Evolutionary conservation across 1,284 basidiomycete genomes (phyloP).

Genomic region (Cryptococcus deneoformans): DNA sequence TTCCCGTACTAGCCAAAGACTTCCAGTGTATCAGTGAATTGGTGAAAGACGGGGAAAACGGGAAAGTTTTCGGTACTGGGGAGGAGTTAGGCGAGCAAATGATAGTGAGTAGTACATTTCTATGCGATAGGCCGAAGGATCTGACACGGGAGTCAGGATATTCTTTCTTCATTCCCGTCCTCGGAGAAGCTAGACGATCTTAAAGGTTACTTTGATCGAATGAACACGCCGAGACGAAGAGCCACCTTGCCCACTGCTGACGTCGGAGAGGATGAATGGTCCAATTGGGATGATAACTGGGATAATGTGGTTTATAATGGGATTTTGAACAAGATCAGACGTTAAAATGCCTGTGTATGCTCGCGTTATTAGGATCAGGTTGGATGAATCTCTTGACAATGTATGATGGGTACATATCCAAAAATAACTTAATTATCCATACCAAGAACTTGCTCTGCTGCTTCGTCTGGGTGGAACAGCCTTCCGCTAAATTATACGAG

Average conservation of each 20-base stretch:
- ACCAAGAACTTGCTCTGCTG: no score
- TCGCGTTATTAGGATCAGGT: no score
- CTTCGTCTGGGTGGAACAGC: no score
- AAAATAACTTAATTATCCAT: no score
- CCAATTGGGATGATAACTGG: conserved; percentile 84
- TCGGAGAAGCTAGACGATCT: conserved; percentile 8
- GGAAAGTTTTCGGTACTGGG: conserved; percentile 70
- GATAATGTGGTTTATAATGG: conserved; percentile 55
- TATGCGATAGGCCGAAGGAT: background rate
- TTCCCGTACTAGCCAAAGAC: conserved; percentile 87
- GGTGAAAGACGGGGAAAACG: conserved; percentile 78
- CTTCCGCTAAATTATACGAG: no score
- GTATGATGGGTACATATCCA: no score
- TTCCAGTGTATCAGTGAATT: conserved; percentile 87
- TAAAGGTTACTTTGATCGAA: conserved; percentile 13
- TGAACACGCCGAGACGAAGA: conserved; percentile 4
- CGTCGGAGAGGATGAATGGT: conserved; percentile 55
- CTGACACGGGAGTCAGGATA: background rate
- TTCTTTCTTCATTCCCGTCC: conserved; percentile 8
- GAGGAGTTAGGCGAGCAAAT: conserved; percentile 69
- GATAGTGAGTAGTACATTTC: conserved; percentile 54
- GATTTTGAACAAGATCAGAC: conserved; percentile 7
- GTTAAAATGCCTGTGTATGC: background rate
- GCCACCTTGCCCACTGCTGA: conserved; percentile 9
- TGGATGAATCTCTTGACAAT: no score